A percentile compares a stretch with the other conserved stretches of the same genome.
These are phyloP conservation scores for Penicillium sp. DNA, from an alignment of 2,329 filamentous ascomycete genomes.

Conservation along the genomic window DNA sequence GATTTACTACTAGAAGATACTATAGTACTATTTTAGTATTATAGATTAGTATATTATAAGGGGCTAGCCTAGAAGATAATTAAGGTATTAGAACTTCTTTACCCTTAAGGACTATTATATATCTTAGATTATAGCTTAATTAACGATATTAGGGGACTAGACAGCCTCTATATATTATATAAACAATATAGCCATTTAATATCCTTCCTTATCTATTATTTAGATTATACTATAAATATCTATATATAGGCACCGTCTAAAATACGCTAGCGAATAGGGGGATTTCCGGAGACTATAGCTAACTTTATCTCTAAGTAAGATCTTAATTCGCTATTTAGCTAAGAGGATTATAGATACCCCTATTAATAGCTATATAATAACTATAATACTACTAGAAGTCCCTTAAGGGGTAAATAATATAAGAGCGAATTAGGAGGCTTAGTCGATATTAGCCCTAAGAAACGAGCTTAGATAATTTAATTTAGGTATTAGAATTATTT, in stretches of 20 bases:
- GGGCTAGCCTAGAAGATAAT: slow-evolving; percentile 13
- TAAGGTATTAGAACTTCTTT: slow-evolving; percentile 11
- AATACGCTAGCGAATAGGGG: slow-evolving; percentile 17
- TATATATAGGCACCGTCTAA: slow-evolving; percentile 14
- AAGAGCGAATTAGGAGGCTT: slow-evolving; percentile 5
- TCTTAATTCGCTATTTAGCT: slow-evolving; percentile 16
- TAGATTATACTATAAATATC: slow-evolving; percentile 15
- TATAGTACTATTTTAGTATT: slow-evolving; percentile 11
- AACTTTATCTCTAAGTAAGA: slow-evolving; percentile 9
- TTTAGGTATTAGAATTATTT: background rate
- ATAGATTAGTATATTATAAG: slow-evolving; percentile 15
- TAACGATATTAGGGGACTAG: slow-evolving; percentile 6
- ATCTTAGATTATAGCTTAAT: slow-evolving; percentile 14
- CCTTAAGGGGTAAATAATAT: background rate
- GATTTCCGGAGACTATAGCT: slow-evolving; percentile 16
- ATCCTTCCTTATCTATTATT: slow-evolving; percentile 10
- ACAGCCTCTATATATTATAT: slow-evolving; percentile 13
- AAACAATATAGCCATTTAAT: slow-evolving; percentile 13
- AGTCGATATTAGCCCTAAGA: background rate
- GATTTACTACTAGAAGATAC: slow-evolving; percentile 8
- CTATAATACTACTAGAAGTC: slow-evolving; percentile 6
- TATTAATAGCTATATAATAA: slow-evolving; percentile 2
- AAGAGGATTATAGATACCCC: slow-evolving; percentile 14
- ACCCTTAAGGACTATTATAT: slow-evolving; percentile 14
- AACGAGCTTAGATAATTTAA: background rate